Percentiles rank a stretch among this genome's conserved stretches.
Conservation (phyloP, 2,329 filamentous ascomycete genomes). For the Aspergillus flavus region DNA sequence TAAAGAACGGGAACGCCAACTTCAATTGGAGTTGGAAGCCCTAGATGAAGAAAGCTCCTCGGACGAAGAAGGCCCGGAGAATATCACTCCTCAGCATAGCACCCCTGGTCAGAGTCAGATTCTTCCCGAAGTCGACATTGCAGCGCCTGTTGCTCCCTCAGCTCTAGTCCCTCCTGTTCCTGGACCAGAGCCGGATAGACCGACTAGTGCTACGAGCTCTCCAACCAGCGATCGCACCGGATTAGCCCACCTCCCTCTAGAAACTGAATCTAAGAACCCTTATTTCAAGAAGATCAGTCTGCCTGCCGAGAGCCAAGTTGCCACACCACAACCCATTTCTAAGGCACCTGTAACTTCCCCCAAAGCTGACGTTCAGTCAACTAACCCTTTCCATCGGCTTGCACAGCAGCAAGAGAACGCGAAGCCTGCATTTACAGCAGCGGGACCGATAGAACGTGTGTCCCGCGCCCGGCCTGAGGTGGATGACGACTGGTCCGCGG, state of each 20-base stretch:
- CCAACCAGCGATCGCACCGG: slow-evolving; percentile 53
- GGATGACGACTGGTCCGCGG: slow-evolving; percentile 77
- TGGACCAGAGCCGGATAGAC: slow-evolving; percentile 51
- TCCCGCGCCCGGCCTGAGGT: slow-evolving; percentile 63
- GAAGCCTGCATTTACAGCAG: slow-evolving; percentile 54
- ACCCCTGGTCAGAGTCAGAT: slow-evolving; percentile 62
- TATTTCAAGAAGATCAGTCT: slow-evolving; percentile 90
- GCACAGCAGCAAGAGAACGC: slow-evolving; percentile 63
- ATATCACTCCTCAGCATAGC: slow-evolving; percentile 65
- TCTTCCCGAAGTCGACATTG: slow-evolving; percentile 43
- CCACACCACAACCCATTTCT: slow-evolving; percentile 49
- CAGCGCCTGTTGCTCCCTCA: slow-evolving; percentile 30
- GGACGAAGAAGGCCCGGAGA: slow-evolving; percentile 76
- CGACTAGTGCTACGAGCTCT: slow-evolving; percentile 54
- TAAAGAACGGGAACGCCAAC: slow-evolving; percentile 83
- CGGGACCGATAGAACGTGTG: slow-evolving; percentile 50
- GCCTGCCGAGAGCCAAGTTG: slow-evolving; percentile 56
- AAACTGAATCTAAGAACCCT: slow-evolving; percentile 86
- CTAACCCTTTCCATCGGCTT: slow-evolving; percentile 93
- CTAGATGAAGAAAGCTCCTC: slow-evolving; percentile 74
- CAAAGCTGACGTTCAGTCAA: slow-evolving; percentile 64
- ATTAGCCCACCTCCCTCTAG: slow-evolving; percentile 58
- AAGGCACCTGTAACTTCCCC: slow-evolving; percentile 42
- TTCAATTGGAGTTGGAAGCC: slow-evolving; percentile 84
- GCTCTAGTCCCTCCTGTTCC: slow-evolving; percentile 30